A percentile compares a stretch with the other conserved stretches of the same genome.
phyloP scores from a whole-genome alignment of 805 yeast species.

The Monosporozyma unispora region DNA sequence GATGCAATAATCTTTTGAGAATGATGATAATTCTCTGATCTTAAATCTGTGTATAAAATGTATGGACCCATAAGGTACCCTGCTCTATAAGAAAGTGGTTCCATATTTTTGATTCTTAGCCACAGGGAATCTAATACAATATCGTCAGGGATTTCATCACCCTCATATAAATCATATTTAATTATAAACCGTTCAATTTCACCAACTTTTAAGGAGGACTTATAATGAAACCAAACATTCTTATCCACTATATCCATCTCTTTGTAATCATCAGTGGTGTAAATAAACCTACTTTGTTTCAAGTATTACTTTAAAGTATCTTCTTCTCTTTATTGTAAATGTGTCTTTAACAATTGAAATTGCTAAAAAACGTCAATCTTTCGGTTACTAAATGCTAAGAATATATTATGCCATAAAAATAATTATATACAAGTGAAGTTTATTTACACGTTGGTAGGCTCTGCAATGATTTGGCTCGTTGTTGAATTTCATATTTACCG shows the following conservation, averaged over 20 bases:
- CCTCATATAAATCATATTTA: slow-evolving; percentile 37
- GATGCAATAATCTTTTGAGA: slow-evolving; percentile 47
- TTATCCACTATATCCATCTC: not conserved
- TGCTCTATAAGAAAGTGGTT: slow-evolving; percentile 44
- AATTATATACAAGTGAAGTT: not conserved
- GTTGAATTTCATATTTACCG: slow-evolving; percentile 38
- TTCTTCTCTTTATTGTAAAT: not conserved
- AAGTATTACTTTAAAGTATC: not conserved
- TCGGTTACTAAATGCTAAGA: not conserved
- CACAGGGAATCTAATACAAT: slow-evolving; percentile 33
- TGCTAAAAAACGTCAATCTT: not conserved
- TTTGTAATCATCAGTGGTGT: not conserved
- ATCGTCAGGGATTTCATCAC: slow-evolving; percentile 22
- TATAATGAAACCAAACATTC: slow-evolving; percentile 9
- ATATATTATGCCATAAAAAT: not conserved
- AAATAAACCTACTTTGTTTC: not conserved
- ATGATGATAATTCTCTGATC: slow-evolving; percentile 46
- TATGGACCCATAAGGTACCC: slow-evolving; percentile 73
- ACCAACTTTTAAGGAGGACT: slow-evolving; percentile 41
- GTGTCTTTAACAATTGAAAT: not conserved
- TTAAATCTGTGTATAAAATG: slow-evolving; percentile 61
- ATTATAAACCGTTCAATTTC: slow-evolving; percentile 50
- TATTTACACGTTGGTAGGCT: not conserved
- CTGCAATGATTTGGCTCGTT: slow-evolving; percentile 35
- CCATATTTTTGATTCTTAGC: slow-evolving; percentile 53